Conservation (phyloP, 257 asterid species). For the Primulina tabacum region DNA sequence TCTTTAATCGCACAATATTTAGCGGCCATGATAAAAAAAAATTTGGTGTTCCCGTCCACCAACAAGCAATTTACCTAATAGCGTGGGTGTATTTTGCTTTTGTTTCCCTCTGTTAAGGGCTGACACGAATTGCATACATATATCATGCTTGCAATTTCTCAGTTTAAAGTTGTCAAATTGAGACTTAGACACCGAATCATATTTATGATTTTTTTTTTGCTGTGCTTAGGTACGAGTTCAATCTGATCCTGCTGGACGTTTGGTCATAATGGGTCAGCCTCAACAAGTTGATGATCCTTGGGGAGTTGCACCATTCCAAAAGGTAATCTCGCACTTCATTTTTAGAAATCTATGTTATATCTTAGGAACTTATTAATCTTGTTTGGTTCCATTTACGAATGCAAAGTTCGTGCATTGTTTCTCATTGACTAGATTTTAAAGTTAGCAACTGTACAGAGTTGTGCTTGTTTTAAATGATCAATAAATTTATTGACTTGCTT, state of each 20-base stretch:
- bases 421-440: too few species aligned
- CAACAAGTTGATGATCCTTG: slow-evolving; percentile 75
- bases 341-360: not conserved
- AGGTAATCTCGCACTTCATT: slow-evolving; percentile 38
- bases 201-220: slow-evolving; percentile 14
- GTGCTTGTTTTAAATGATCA: too few species aligned
- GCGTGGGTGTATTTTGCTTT: not conserved
- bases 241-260: slow-evolving; percentile 88
- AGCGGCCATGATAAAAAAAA: too few species aligned
- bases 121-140: not conserved
- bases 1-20: too few species aligned
- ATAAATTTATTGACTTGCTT: too few species aligned
- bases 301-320: slow-evolving; percentile 82
- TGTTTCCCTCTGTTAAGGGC: not conserved
- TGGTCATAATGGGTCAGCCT: slow-evolving; percentile 89
- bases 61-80: too few species aligned
- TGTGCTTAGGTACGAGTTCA: slow-evolving; percentile 77
- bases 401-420: too few species aligned
- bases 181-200: not conserved
- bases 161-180: not conserved
- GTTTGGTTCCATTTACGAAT: too few species aligned
- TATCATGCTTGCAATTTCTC: not conserved
- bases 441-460: too few species aligned
- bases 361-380: not conserved
- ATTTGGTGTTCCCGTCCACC: too few species aligned